These are phyloP conservation scores for Chaetomium fimeti DNA, from an alignment of 495 filamentous ascomycete genomes.

Conservation along the genomic window DNA sequence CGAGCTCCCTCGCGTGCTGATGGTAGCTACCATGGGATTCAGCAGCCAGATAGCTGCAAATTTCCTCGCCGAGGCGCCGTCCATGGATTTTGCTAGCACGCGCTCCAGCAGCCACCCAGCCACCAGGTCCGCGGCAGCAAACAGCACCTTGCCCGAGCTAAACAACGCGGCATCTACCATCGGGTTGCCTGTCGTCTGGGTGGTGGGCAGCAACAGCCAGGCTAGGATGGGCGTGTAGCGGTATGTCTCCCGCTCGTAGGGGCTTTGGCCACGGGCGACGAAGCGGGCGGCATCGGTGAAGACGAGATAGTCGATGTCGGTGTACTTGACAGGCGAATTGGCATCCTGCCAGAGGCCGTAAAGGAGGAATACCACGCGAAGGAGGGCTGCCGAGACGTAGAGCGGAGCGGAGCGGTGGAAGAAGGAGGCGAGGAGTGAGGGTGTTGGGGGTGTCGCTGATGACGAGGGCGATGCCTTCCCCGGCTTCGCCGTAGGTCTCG, in stretches of 20 bases:
- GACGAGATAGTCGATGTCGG: slow-evolving; percentile 97
- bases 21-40: slow-evolving; percentile 97
- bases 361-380: slow-evolving; percentile 69
- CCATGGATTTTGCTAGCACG: slow-evolving; percentile 36
- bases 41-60: slow-evolving; percentile 87
- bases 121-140: slow-evolving; percentile 76
- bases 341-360: slow-evolving; percentile 92
- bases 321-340: slow-evolving; percentile 89
- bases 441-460: neutral
- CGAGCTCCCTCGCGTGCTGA: slow-evolving; percentile 89
- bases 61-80: slow-evolving; percentile 54
- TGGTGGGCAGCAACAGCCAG: slow-evolving; percentile 83
- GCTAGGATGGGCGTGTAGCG: slow-evolving; percentile 93
- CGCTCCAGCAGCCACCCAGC: slow-evolving; percentile 77
- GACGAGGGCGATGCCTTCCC: neutral
- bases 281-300: slow-evolving; percentile 96
- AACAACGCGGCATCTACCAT: slow-evolving; percentile 57
- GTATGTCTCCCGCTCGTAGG: slow-evolving; percentile 89
- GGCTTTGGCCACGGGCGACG: slow-evolving; percentile 59
- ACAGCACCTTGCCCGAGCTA: slow-evolving; percentile 84
- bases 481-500: neutral
- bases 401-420: slow-evolving; percentile 51
- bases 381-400: slow-evolving; percentile 63
- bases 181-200: slow-evolving; percentile 46
- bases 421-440: slow-evolving; percentile 31